Evolutionary conservation across 495 filamentous ascomycete genomes (phyloP).

Genomic region (Haplographium delicatum): DNA sequence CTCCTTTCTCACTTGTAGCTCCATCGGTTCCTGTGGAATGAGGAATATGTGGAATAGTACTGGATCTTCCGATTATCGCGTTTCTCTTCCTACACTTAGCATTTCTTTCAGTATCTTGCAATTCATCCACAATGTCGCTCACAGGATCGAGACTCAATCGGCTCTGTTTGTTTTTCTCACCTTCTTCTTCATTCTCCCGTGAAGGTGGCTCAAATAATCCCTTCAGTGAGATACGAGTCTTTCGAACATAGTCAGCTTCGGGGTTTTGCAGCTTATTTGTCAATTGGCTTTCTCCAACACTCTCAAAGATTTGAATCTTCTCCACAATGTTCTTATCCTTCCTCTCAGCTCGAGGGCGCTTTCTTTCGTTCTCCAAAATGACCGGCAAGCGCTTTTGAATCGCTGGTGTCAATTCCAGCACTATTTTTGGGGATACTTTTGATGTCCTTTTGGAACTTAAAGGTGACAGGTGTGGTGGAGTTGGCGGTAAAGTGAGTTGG

Average conservation of each 20-base stretch:
- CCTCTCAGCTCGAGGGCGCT: background rate
- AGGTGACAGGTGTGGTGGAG: background rate
- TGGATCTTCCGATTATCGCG: background rate
- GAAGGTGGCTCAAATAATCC: conserved; percentile 28
- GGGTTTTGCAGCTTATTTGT: background rate
- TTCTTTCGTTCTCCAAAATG: background rate
- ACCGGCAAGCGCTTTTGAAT: too few species aligned
- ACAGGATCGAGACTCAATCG: background rate
- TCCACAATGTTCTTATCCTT: too few species aligned
- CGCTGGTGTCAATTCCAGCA: background rate
- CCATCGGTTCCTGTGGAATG: background rate
- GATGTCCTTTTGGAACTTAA: background rate
- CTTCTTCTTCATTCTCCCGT: conserved; percentile 21
- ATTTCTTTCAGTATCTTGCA: background rate
- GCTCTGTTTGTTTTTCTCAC: background rate
- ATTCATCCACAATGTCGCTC: background rate
- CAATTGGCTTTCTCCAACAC: background rate
- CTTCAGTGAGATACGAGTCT: conserved; percentile 14
- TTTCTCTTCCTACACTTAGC: background rate
- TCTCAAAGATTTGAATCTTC: conserved; percentile 12
- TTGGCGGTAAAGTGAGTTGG: too few species aligned
- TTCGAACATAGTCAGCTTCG: background rate
- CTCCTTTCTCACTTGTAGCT: background rate
- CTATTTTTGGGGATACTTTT: conserved; percentile 2
- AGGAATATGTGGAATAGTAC: background rate